These are phyloP conservation scores for Mycogone perniciosa DNA, from an alignment of 2,329 filamentous ascomycete genomes.

Conservation along the genomic window DNA sequence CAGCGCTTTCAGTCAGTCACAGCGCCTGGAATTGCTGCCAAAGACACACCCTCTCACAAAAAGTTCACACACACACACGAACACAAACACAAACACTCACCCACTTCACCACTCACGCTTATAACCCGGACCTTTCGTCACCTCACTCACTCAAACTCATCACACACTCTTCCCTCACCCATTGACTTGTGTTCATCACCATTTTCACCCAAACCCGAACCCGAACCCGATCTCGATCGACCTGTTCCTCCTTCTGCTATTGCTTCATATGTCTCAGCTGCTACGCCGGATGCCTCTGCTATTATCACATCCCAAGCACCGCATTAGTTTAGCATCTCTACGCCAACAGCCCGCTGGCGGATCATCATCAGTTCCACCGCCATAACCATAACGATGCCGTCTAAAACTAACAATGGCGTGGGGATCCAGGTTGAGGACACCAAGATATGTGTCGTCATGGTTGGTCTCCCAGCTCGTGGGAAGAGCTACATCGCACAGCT, in stretches of 20 bases:
- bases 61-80: too few species aligned
- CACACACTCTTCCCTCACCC: too few species aligned
- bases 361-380: background rate
- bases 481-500: slow-evolving; percentile 98
- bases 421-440: slow-evolving; percentile 90
- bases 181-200: too few species aligned
- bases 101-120: too few species aligned
- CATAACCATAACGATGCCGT: slow-evolving; percentile 33
- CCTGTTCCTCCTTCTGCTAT: background rate
- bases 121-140: too few species aligned
- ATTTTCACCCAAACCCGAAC: too few species aligned
- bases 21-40: too few species aligned
- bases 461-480: slow-evolving; percentile 87
- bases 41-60: too few species aligned
- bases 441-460: slow-evolving; percentile 98
- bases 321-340: slow-evolving; percentile 9
- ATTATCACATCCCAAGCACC: slow-evolving; percentile 11
- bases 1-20: too few species aligned
- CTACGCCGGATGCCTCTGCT: slow-evolving; percentile 13
- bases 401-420: slow-evolving; percentile 52
- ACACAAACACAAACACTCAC: too few species aligned
- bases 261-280: slow-evolving; percentile 13
- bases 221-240: too few species aligned
- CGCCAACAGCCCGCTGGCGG: slow-evolving; percentile 3
- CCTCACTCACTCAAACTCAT: too few species aligned